Base-by-base conservation (phyloP, 2,329 filamentous ascomycete species). In the Xenosphaeropsis pyriputrescens region DNA sequence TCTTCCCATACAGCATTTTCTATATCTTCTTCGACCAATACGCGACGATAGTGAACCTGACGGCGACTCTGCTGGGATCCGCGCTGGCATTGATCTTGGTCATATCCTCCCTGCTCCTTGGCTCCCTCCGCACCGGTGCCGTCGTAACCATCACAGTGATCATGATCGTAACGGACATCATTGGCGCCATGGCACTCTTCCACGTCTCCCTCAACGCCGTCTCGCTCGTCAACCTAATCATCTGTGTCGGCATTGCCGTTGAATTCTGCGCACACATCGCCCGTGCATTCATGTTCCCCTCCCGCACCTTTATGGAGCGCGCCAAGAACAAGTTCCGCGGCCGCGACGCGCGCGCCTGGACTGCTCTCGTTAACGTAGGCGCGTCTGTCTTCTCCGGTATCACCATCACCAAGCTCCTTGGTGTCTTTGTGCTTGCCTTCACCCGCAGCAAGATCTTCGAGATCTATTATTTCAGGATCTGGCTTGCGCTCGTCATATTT, bases 1-100 rank as follows among this genome's bases (percentile, higher is more conserved):
- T 98, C 3, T 98, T 98, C 68, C 85, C 91, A 0, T 98, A 98
- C 63, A 93, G 85, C 48, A 79, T 95, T 43, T 94, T 94, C 57
- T 98, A 98, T 64, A 88, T 98, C 56, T 98, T 96, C 71, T 98
- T 98, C 56, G 91, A 98, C 55, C 91, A 96, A 56, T 98, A 98
- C 54, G 72, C 85, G 5, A 74, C 73, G 41, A 96, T 98, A 43
- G 75, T 93, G 15, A 68, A 71, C 9, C 68, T 96, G 4, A 88
- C 89, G 0, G 79, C 72, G 1, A 75, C 79, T 0, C 72, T 98
- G 1, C 71, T 98, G 19, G 80, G 81, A 31, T 81, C 84, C 3
- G 89, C 86, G 0, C 67, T 96, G 12, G 84, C 71, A 18, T 83
- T 94, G 46, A 93, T 96, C 42, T 80, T 95, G 41, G 55, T 82